Evolutionary conservation across 2,329 filamentous ascomycete genomes (phyloP), one percentile per base, ranked within the genome.

Genomic region (Talaromyces marneffei): DNA sequence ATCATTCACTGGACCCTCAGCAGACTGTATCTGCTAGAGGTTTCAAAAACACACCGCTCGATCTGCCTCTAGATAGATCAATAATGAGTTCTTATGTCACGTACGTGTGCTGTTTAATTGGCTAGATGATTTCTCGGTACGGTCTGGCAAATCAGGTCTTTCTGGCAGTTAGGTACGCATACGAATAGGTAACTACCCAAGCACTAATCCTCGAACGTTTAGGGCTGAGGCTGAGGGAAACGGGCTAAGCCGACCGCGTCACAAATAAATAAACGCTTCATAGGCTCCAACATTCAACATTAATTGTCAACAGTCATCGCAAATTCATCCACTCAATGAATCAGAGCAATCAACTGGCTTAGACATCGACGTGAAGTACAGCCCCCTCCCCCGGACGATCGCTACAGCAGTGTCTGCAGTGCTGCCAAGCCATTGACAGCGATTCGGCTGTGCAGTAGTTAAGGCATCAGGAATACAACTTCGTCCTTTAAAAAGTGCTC

Each of bases 321-420:
- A 5, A 16, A 10, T 9, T 31, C 25, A 12, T n/a, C 6, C 42
- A 25, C 2, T 27, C 14, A 9, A 27, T 48, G 12, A 2, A n/a
- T 48, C 44, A 20, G 8, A 29, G 16, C 10, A n/a, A 31, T 29
- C 25, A 31, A 31, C 23, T 35, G 10, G 27, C 3, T 33, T 50
- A 31, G 4, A 20, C 46, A 9, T n/a, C 46, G 46, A 31, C 9
- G 4, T 8, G n/a, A 33, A 33, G 40, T 6, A 20, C 9, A 20
- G 10, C 27, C 48, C n/a, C n/a, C n/a, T n/a, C n/a, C 33, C 33
- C 46, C n/a, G 10, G 48, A 23, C n/a, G 48, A 33, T 35, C 48
- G 33, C 48, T 52, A 29, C 46, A 27, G 46, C 48, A 52, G 46
- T 55, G 52, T 55, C 52, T 55, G 52, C 52, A 33, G 29, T 35